phyloP scores from a whole-genome alignment of 768 basidiomycete species.

The Filobasidium floriforme region DNA sequence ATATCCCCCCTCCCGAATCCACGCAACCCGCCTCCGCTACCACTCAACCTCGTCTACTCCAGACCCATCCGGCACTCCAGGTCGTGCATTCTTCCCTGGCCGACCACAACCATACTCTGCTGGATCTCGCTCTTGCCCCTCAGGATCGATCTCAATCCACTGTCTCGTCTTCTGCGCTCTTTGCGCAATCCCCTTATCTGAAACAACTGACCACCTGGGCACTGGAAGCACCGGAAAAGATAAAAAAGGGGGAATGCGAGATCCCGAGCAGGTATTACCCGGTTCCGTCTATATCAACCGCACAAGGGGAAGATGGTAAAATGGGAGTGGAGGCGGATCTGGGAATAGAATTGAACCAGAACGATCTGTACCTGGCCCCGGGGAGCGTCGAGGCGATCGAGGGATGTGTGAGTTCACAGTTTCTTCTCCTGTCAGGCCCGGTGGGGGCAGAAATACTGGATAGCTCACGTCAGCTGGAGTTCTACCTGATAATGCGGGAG shows the following conservation, averaged over 20 bases:
- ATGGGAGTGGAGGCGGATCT: conserved; percentile 9
- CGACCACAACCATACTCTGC: conserved; percentile 23
- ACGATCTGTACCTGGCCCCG: conserved; percentile 42
- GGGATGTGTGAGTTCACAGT: conserved; percentile 35
- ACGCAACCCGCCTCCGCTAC: neutral
- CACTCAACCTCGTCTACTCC: neutral
- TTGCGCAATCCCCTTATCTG: conserved; percentile 32
- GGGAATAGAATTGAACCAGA: conserved; percentile 35
- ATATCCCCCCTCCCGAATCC: neutral
- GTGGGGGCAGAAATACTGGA: neutral
- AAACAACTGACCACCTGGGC: conserved; percentile 37
- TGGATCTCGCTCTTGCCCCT: neutral
- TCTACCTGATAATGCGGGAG: too few relatives aligned
- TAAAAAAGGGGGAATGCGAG: conserved; percentile 40
- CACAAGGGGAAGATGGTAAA: neutral
- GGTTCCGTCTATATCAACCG: neutral
- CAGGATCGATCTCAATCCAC: neutral
- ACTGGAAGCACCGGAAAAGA: conserved; percentile 36
- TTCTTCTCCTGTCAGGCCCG: neutral
- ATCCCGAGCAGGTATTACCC: conserved; percentile 26
- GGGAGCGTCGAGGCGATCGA: conserved; percentile 43
- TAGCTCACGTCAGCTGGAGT: too few relatives aligned
- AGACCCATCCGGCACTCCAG: conserved; percentile 1
- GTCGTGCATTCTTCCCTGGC: conserved; percentile 2
- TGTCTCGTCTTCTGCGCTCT: neutral